phyloP scores from a whole-genome alignment of 2,329 filamentous ascomycete genomes.

The Cladosporium colombiae region DNA sequence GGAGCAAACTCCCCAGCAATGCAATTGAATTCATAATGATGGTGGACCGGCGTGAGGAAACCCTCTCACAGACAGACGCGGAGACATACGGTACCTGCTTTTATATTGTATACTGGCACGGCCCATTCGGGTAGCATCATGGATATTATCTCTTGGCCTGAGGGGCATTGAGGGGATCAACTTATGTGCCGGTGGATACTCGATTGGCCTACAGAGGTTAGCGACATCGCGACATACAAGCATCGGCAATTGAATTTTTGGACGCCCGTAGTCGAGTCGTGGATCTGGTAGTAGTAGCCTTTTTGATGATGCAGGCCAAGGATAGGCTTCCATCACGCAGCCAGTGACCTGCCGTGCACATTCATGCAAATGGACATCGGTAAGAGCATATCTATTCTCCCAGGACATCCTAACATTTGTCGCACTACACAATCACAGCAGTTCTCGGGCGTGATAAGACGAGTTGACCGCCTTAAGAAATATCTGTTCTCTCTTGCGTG shows the following conservation, averaged over 20 bases:
- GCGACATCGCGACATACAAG: conserved; percentile 4
- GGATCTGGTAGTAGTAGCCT: not conserved
- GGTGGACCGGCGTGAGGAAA: not conserved
- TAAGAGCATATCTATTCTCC: not conserved
- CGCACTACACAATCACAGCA: no score
- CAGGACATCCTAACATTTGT: not conserved
- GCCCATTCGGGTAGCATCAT: conserved; percentile 1
- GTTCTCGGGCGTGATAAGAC: not conserved
- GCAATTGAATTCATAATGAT: conserved; percentile 8
- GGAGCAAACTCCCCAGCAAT: conserved; percentile 10
- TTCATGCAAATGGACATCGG: not conserved
- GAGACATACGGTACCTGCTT: not conserved
- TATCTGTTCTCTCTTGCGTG: not conserved
- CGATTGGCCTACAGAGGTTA: not conserved
- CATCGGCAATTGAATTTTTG: conserved; percentile 14
- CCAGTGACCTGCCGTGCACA: not conserved
- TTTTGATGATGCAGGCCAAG: not conserved
- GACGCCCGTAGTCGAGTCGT: not conserved
- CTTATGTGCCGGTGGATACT: conserved; percentile 4
- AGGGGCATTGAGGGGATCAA: conserved; percentile 14
- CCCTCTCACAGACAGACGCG: not conserved
- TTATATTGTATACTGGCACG: not conserved
- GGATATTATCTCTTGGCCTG: conserved; percentile 15
- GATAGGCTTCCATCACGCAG: not conserved
- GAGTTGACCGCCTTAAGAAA: not conserved